Evolutionary conservation across 1,284 basidiomycete species (phyloP), one percentile per base, ranked within the genome.

Genomic region (Ganoderma lingzhi): DNA sequence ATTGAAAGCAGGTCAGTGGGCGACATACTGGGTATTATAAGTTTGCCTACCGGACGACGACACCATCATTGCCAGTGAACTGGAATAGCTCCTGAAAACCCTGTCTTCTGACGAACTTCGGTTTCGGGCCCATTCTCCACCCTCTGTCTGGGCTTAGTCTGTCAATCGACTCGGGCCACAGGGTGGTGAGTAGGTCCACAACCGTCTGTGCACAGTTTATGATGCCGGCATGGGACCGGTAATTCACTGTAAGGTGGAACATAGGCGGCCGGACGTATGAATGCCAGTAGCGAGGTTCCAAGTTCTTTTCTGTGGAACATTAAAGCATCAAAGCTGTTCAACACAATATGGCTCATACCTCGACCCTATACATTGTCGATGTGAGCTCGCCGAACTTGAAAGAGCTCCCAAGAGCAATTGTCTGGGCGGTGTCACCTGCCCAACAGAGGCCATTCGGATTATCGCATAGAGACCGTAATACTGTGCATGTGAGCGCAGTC

Each of bases 351-450:
- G 32, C 15, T 14, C 88, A 90, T 80, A 93, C 89, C 80, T 92
- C 90, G 0, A 88, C 76, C 28, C 86, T 83, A 68, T 86, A 86
- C 39, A 93, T 73, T 73, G 90, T 90, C 0, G 91, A 85, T 73
- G 90, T 93, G 68, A 94, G 77, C 53, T 93, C 92, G 70, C 90
- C 82, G 77, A 94, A 94, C 28, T 88, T 81, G 73, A 94, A 93
- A 0, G 90, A 86, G 67, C 90, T 92, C 0, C 92, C 92, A 2
- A 87, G 84, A 0, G 89, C 88, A n/a, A 94, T 93, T 0, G 92
- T 91, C 72, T 94, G 92, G 0, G 92, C 92, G 0, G 93, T 94
- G 75, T 94, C 92, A 0, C 92, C 93, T 0, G 92, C 92, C 90
- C 90, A 94, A 75, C 93, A 93, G 23, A 92, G 79, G 0, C 93